phyloP scores from a whole-genome alignment of 305 asterid species.

The Fraxinus sp. region DNA sequence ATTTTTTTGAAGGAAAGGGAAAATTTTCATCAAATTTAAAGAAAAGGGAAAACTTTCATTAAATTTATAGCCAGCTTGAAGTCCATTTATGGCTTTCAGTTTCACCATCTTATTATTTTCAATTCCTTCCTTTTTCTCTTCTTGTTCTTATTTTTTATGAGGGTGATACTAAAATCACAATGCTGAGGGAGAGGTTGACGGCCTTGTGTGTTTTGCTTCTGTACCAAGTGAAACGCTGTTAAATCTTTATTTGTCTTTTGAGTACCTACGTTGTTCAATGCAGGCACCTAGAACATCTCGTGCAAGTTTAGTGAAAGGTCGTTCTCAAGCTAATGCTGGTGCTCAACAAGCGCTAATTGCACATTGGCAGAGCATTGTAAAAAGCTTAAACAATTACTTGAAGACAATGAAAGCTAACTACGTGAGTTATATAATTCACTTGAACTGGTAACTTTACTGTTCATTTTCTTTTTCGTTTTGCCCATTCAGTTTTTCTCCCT shows the following conservation, averaged over 20 bases:
- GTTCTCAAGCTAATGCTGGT: constrained; percentile 89
- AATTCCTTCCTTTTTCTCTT: neutral
- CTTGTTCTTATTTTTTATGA: neutral
- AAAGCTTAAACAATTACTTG: constrained; percentile 78
- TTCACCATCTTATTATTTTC: neutral
- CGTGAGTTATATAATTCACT: constrained; percentile 43
- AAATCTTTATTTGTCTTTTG: neutral
- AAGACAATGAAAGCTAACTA: constrained; percentile 87
- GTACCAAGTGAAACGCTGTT: neutral
- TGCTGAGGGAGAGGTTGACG: neutral
- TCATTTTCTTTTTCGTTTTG: constrained; percentile 5
- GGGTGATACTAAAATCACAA: neutral
- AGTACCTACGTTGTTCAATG: constrained; percentile 10
- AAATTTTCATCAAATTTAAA: neutral
- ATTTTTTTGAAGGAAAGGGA: neutral
- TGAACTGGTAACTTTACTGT: neutral
- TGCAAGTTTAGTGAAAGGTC: constrained; percentile 83
- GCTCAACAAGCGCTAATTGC: constrained; percentile 91
- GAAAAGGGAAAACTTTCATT: neutral
- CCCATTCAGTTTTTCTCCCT: constrained; percentile 6
- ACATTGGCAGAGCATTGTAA: constrained; percentile 98
- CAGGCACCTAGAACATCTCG: constrained; percentile 99
- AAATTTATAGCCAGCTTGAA: neutral
- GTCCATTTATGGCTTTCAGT: neutral
- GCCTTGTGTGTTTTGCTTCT: neutral